Conservation (phyloP, 768 basidiomycete genomes). For the Pleurotus salmoneostramineus region DNA sequence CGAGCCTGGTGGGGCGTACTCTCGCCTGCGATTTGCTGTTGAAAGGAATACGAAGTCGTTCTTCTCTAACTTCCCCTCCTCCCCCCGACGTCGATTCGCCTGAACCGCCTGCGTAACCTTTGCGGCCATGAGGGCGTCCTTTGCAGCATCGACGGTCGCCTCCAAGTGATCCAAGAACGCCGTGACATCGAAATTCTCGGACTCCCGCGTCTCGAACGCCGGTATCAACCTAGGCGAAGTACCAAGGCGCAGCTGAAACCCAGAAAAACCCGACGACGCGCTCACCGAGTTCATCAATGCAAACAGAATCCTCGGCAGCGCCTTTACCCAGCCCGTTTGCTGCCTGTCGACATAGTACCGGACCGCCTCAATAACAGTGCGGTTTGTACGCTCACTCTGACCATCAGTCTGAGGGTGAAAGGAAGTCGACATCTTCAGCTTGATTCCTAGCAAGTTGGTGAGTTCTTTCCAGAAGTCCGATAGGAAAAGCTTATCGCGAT, state of each 20-base stretch:
- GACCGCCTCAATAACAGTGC: slow-evolving; percentile 26
- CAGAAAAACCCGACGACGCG: slow-evolving; percentile 24
- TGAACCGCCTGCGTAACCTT: too few relatives aligned
- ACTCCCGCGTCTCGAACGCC: neutral
- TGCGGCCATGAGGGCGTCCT: too few relatives aligned
- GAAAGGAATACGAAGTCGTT: too few relatives aligned
- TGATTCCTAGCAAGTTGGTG: slow-evolving; percentile 20
- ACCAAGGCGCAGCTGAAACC: slow-evolving; percentile 24
- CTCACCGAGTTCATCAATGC: slow-evolving; percentile 30
- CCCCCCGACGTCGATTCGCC: too few relatives aligned
- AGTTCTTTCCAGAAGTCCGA: slow-evolving; percentile 27
- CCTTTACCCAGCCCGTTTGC: slow-evolving; percentile 28
- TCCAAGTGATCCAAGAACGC: too few relatives aligned
- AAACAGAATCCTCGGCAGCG: slow-evolving; percentile 24
- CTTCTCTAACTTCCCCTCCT: too few relatives aligned
- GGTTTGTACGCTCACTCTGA: slow-evolving; percentile 27
- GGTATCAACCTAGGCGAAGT: slow-evolving; percentile 22
- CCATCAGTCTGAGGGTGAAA: slow-evolving; percentile 39
- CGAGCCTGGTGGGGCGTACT: too few relatives aligned
- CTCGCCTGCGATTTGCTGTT: too few relatives aligned
- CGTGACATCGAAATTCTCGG: too few relatives aligned
- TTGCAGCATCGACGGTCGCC: too few relatives aligned
- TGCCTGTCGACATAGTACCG: slow-evolving; percentile 19
- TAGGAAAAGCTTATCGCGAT: slow-evolving; percentile 23
- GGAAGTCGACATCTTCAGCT: slow-evolving; percentile 26